Conservation (phyloP, 352 stramenopile genomes). For the Phytophthora rubi region DNA sequence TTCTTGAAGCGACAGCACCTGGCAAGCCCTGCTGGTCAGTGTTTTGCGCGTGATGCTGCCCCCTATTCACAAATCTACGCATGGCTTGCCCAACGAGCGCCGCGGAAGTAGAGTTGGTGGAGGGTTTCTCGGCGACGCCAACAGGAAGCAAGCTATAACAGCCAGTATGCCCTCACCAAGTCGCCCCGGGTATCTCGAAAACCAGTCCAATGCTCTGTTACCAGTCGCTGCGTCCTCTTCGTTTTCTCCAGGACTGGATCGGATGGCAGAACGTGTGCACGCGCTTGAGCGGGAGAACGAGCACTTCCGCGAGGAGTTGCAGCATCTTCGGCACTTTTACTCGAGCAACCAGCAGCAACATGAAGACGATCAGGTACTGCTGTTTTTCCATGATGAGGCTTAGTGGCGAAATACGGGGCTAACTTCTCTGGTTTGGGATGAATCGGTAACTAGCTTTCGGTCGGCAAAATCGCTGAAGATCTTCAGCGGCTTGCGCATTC, state of each 20-base stretch:
- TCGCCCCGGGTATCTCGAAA: conserved; percentile 12
- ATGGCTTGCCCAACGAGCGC: conserved; percentile 16
- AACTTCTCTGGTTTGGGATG: conserved; percentile 6
- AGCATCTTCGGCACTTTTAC: conserved; percentile 55
- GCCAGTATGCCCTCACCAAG: conserved; percentile 11
- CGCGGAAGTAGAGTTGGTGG: conserved; percentile 12
- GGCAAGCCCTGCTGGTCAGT: not conserved
- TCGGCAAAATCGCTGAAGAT: conserved; percentile 49
- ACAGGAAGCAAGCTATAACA: conserved; percentile 21
- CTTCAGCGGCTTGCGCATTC: conserved; percentile 55
- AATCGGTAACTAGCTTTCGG: conserved; percentile 17
- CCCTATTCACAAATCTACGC: conserved; percentile 52
- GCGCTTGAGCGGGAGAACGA: conserved; percentile 69
- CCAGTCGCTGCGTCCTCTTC: not conserved
- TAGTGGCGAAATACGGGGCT: not conserved
- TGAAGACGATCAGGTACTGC: conserved; percentile 58
- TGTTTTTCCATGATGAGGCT: not conserved
- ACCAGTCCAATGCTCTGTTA: conserved; percentile 1
- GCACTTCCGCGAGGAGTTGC: conserved; percentile 56
- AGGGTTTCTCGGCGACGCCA: conserved; percentile 16
- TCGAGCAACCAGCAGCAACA: conserved; percentile 67
- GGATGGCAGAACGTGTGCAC: conserved; percentile 36
- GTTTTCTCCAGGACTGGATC: conserved; percentile 8
- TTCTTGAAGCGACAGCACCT: conserved; percentile 10
- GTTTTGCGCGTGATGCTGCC: conserved; percentile 46